Conservation (phyloP, 2,329 filamentous ascomycete species). For the Alternaria arborescens region DNA sequence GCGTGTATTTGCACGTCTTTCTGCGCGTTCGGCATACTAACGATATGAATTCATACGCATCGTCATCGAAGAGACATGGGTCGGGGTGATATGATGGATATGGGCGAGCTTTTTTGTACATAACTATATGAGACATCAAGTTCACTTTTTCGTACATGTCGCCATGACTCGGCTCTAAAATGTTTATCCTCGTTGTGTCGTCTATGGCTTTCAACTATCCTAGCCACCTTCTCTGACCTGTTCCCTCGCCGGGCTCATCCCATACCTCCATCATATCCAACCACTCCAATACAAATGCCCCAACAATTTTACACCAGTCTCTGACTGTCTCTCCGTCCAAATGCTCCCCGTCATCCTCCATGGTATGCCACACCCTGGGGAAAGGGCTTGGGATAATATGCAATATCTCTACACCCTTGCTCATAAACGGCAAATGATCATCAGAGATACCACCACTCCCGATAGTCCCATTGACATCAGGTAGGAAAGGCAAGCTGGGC, state of each 20-base stretch:
- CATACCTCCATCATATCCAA: slow-evolving; percentile 74
- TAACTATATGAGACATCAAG: slow-evolving; percentile 15
- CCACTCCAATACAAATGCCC: slow-evolving; percentile 90
- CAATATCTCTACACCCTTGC: slow-evolving; percentile 83
- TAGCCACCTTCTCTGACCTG: background rate
- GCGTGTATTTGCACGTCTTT: slow-evolving; percentile 2
- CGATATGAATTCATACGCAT: slow-evolving; percentile 20
- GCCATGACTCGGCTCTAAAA: background rate
- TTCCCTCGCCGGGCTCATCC: slow-evolving; percentile 27
- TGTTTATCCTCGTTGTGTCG: background rate
- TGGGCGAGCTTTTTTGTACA: slow-evolving; percentile 22
- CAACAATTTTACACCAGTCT: slow-evolving; percentile 87
- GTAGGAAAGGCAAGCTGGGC: slow-evolving; percentile 60
- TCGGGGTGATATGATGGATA: slow-evolving; percentile 14
- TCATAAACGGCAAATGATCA: slow-evolving; percentile 92
- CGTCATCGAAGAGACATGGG: slow-evolving; percentile 11
- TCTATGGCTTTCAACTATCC: background rate
- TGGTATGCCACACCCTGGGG: slow-evolving; percentile 84
- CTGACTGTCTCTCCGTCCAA: slow-evolving; percentile 80
- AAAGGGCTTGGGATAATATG: slow-evolving; percentile 90
- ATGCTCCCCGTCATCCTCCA: slow-evolving; percentile 83
- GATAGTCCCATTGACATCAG: slow-evolving; percentile 51
- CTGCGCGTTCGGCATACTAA: slow-evolving; percentile 16
- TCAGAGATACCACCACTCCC: slow-evolving; percentile 69
- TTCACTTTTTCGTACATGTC: background rate